These are phyloP conservation scores for Diplodia corticola DNA, from an alignment of 2,329 filamentous ascomycete species.

Conservation along the genomic window DNA sequence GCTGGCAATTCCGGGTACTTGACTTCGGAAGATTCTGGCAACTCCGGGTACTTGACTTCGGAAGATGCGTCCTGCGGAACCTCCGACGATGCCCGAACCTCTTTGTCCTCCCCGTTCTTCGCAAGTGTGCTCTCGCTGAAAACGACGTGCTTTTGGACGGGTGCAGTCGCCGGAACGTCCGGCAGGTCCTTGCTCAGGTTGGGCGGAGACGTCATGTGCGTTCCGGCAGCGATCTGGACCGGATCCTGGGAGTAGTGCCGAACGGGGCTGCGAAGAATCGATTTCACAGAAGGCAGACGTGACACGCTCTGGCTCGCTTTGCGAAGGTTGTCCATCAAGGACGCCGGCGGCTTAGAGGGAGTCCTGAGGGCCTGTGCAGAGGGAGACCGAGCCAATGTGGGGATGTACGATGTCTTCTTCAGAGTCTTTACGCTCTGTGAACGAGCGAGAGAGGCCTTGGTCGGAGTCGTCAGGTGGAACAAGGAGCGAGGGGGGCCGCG, in stretches of 20 bases:
- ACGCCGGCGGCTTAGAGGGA: conserved; percentile 38
- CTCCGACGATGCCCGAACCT: conserved; percentile 39
- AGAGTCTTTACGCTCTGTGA: conserved; percentile 53
- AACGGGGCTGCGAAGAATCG: conserved; percentile 62
- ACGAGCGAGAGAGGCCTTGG: conserved; percentile 70
- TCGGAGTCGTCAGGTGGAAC: conserved; percentile 69
- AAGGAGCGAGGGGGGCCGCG: conserved; percentile 44
- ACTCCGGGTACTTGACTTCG: conserved; percentile 40
- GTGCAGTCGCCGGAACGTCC: conserved; percentile 62
- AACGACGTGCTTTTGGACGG: conserved; percentile 75
- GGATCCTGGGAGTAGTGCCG: conserved; percentile 61
- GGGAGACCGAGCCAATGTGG: conserved; percentile 53
- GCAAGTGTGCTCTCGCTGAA: conserved; percentile 68
- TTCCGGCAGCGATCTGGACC: conserved; percentile 60
- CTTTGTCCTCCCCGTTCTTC: conserved; percentile 24
- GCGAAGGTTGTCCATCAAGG: conserved; percentile 39
- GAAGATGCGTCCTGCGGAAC: conserved; percentile 29
- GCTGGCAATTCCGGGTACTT: conserved; percentile 42
- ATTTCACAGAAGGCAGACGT: conserved; percentile 57
- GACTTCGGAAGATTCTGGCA: conserved; percentile 33
- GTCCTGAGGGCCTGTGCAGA: conserved; percentile 53
- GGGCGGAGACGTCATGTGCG: conserved; percentile 52
- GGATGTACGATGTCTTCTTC: conserved; percentile 53
- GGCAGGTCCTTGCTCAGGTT: conserved; percentile 56
- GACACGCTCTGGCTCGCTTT: conserved; percentile 50